Conservation (phyloP, 169 alveolate species). For the Eimeria necatrix region DNA sequence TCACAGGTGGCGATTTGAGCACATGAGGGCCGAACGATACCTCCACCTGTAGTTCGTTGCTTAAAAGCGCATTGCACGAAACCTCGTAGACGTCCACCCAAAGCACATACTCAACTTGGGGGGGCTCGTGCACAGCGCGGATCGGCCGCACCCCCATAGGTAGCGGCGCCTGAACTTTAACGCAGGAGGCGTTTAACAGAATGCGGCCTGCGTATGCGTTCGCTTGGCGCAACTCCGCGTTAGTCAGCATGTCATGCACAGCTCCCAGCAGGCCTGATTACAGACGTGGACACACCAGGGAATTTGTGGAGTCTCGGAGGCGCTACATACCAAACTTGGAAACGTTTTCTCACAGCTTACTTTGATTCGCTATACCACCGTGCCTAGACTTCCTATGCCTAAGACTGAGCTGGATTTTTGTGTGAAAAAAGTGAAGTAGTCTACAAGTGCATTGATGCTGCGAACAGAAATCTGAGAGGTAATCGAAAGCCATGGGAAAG, state of each 20-base stretch:
- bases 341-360: too few relatives aligned
- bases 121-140: constrained; percentile 51
- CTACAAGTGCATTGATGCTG: too few relatives aligned
- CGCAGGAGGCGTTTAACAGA: constrained; percentile 82
- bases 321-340: too few relatives aligned
- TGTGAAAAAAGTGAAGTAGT: too few relatives aligned
- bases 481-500: too few relatives aligned
- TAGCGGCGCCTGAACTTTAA: constrained; percentile 85
- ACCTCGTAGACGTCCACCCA: constrained; percentile 87
- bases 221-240: constrained; percentile 82
- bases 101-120: constrained; percentile 75
- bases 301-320: too few relatives aligned
- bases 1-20: constrained; percentile 80
- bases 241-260: constrained; percentile 83
- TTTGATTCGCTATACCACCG: too few relatives aligned
- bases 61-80: constrained; percentile 78
- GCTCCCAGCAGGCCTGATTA: constrained; percentile 79
- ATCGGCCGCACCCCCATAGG: constrained; percentile 82
- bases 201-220: constrained; percentile 86
- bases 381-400: too few relatives aligned
- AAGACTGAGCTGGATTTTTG: too few relatives aligned
- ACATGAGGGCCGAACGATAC: constrained; percentile 86
- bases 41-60: constrained; percentile 80
- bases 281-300: neutral
- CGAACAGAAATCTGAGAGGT: too few relatives aligned